Base-by-base conservation (phyloP, 495 filamentous ascomycete genomes). In the Pseudoneurospora amorphoporcata region DNA sequence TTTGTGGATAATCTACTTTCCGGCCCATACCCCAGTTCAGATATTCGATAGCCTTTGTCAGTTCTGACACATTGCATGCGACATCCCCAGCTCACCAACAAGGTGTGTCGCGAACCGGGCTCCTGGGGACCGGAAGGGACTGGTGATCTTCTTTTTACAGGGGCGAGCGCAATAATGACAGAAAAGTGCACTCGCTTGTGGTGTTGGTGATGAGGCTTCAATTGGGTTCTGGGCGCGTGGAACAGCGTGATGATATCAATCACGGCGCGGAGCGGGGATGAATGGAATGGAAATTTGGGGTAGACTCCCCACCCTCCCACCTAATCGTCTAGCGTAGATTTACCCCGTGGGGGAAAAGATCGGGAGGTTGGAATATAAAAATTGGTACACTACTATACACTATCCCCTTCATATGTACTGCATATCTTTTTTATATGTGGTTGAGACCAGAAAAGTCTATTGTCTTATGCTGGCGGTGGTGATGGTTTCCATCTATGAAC, bases 1-100 rank as follows among this genome's bases (percentile, higher is more conserved):
- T 75, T 75, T 58, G 73, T 71, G 73, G 73, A 73, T 58, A 73
- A 75, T 70, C 71, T 8, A 58, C 42, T 32, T 70, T 39, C 73
- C 71, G 71, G 14, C 39, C 39, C 23, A 17, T n/a, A 65, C 29
- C 53, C 53, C 53, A 32, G 16, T 3, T 19, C 47, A 6, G 0
- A 19, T 9, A 45, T 45, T 19, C 41, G 16, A 8, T 43, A n/a
- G 35, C 35, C 42, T 47, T 19, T 37, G 35, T 37, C 35, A 37
- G 35, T 37, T 47, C 39, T 0, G n/a, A 47, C 43, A 47, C 43
- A 4, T 10, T 47, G n/a, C 43, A 45, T 3, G n/a, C n/a, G 42
- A 53, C 19, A 19, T 53, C n/a, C 19, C 19, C 23, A 61, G 47
- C 23, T 8, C 47, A 61, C 12, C 47, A 53, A 12, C 39, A 40